Evolutionary conservation across 2,329 filamentous ascomycete genomes (phyloP), one percentile per base, ranked within the genome.

Genomic region (Hymenotorrendiella dingleyae): DNA sequence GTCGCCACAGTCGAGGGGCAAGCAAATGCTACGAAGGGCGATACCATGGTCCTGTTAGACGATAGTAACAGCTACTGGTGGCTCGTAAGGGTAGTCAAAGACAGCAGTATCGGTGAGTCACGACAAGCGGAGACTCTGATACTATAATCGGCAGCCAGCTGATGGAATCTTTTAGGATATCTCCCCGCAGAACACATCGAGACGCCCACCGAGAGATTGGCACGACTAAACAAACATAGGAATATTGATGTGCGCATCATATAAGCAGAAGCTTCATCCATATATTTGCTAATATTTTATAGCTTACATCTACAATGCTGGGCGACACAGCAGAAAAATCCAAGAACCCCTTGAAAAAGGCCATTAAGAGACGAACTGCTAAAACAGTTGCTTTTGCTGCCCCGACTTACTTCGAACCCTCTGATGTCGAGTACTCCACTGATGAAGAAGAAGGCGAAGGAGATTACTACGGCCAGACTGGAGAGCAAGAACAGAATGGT

Each of bases 41-140:
- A 98, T 61, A 97, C 91, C 11, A 98, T 98, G 93, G 91, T 97
- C 41, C 73, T 98, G 51, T 77, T 98, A 17, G 93, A 98, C 60
- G 93, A 98, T 59, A 97, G 89, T 68, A 98, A 98, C 69, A 97
- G 90, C 67, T 98, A 98, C 65, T 98, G 93, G 93, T 98, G 93
- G 93, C 78, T 98, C 48, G 93, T 98, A 11, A 78, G 91, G 52
- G 86, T 98, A 34, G 90, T 97, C 40, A 97, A 97, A 65, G 93
- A 98, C 66, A 94, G 86, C 64, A 97, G 89, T 62, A 98, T 98
- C 64, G 79, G 76, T 81, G 64, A 44, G 69, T 56, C 17, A 17
- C 37, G n/a, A n/a, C n/a, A n/a, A 28, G 22, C 16, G 12, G n/a
- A 20, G 6, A 24, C 40, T 22, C 17, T 17, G 6, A 2, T 24